Base-by-base conservation (phyloP, 2,329 filamentous ascomycete species). In the Aspergillus clavatus region DNA sequence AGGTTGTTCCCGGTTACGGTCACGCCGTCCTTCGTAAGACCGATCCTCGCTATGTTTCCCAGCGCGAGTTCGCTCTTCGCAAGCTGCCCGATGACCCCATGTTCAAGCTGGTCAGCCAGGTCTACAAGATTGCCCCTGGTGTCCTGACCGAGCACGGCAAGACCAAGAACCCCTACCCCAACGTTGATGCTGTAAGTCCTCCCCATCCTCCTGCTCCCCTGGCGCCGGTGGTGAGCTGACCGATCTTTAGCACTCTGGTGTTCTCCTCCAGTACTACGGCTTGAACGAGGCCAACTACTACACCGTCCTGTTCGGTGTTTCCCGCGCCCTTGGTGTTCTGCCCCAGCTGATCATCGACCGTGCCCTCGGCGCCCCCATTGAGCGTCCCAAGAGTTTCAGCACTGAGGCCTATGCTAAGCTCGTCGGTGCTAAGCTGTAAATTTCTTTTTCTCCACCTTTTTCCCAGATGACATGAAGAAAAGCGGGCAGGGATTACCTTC, bases 51-150 rank as follows among this genome's bases (percentile, higher is more conserved):
- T 98, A 98, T 82, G 89, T 88, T 69, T 94, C 90, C 59, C 93
- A 98, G 83, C 90, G 93, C 78, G 86, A 90, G 72, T 98, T 98
- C 63, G 93, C 91, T 54, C 87, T 90, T 63, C 81, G 87, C 78
- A 88, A 96, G 72, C 84, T 96, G 71, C 88, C 91, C 68, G 81
- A 95, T 66, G 93, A 97, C 81, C 90, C 91, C 65, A 94, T 98
- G 90, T 98, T 96, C 88, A 89, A 98, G 83, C 87, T 98, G 61
- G 93, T 98, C 77, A 94, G 87, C 82, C 93, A 98, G 80, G 93
- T 98, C 62, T 98, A 97, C 87, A 98, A 98, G 88, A 97, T 98
- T 65, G 93, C 93, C 56, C 93, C 93, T 56, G 87, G 86, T 66
- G 93, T 98, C 64, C 81, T 98, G 71, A 98, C 93, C 58, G 89